Percentiles rank a stretch among this genome's conserved stretches.
These are phyloP conservation scores for Nakazawaea anatomiae DNA, from an alignment of 805 yeast species.

Conservation along the genomic window DNA sequence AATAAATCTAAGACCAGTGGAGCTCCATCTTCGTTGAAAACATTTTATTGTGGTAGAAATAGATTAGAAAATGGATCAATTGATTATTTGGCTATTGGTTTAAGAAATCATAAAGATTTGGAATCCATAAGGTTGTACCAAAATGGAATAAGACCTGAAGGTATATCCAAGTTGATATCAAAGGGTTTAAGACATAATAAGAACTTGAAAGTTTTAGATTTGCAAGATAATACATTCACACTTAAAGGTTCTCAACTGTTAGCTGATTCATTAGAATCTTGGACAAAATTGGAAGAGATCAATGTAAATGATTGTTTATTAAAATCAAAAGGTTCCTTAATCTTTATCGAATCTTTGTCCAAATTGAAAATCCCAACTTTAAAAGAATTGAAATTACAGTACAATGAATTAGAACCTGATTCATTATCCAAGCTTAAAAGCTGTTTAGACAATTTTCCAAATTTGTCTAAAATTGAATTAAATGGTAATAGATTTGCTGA, in stretches of 20 bases:
- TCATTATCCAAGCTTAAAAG: slow-evolving; percentile 55
- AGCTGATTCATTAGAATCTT: slow-evolving; percentile 51
- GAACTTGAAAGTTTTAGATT: slow-evolving; percentile 63
- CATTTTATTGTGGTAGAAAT: slow-evolving; percentile 95
- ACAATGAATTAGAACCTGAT: slow-evolving; percentile 72
- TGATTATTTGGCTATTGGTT: slow-evolving; percentile 76
- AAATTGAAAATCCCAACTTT: slow-evolving; percentile 45
- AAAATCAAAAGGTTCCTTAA: slow-evolving; percentile 68
- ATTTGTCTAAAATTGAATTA: slow-evolving; percentile 64
- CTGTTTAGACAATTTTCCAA: slow-evolving; percentile 54
- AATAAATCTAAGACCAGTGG: slow-evolving; percentile 47
- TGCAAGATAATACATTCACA: slow-evolving; percentile 96
- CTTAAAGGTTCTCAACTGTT: slow-evolving; percentile 56
- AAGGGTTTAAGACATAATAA: slow-evolving; percentile 65
- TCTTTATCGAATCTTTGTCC: slow-evolving; percentile 43
- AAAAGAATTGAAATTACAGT: slow-evolving; percentile 76
- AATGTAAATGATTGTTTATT: slow-evolving; percentile 86
- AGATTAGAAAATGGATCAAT: slow-evolving; percentile 95
- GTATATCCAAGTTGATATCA: slow-evolving; percentile 67
- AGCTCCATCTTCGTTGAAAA: slow-evolving; percentile 52
- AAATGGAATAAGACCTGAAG: slow-evolving; percentile 95
- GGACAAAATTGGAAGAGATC: slow-evolving; percentile 70
- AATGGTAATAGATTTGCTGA: slow-evolving; percentile 94
- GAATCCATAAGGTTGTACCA: slow-evolving; percentile 80
- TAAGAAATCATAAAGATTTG: slow-evolving; percentile 71